phyloP scores from a whole-genome alignment of 192 early-diverging fungal genomes.

The Entomortierella parvispora region DNA sequence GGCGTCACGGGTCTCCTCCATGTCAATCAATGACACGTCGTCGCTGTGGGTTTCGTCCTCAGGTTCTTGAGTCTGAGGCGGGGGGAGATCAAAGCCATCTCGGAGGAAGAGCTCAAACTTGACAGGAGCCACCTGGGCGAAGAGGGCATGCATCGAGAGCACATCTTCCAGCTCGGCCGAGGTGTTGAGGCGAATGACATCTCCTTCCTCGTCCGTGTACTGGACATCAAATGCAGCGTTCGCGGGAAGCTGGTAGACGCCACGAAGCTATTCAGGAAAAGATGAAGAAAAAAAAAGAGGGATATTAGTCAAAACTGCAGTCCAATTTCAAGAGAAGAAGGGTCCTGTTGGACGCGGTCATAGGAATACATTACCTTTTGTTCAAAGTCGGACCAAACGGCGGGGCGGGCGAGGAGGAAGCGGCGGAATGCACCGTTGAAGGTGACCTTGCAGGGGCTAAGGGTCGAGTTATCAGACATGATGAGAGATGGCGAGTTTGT shows the following conservation, averaged over 20 bases:
- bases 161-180: conserved; percentile 46
- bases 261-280: conserved; percentile 24
- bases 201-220: conserved; percentile 50
- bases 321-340: not conserved
- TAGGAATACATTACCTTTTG: conserved; percentile 28
- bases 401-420: conserved; percentile 44
- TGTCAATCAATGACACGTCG: conserved; percentile 43
- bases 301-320: not conserved
- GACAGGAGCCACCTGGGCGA: conserved; percentile 40
- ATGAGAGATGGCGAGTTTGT: not conserved
- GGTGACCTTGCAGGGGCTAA: conserved; percentile 49
- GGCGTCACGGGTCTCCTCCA: conserved; percentile 19
- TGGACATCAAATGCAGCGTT: conserved; percentile 17
- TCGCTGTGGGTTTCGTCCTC: conserved; percentile 22
- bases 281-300: not conserved
- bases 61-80: conserved; percentile 11
- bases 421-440: conserved; percentile 43
- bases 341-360: too few relatives aligned
- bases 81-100: conserved; percentile 2
- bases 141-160: conserved; percentile 34
- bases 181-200: conserved; percentile 46
- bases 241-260: conserved; percentile 17
- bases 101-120: conserved; percentile 37
- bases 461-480: conserved; percentile 32
- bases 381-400: conserved; percentile 41